Percentiles rank a stretch among this genome's conserved stretches.
Evolutionary conservation across 306 rosid genomes (phyloP).

Genomic region (Pterocarpus santalinus): DNA sequence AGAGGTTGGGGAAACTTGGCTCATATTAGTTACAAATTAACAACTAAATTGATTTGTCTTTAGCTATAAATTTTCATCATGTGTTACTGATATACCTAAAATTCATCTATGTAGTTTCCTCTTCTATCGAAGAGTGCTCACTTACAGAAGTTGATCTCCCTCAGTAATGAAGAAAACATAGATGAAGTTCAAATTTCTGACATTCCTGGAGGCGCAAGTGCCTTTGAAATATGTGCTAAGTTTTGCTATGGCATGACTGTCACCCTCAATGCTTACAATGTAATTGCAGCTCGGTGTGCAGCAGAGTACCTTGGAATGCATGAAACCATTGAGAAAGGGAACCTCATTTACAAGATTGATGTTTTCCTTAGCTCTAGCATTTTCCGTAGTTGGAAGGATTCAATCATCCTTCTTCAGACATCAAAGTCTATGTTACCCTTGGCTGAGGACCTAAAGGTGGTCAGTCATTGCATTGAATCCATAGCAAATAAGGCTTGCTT

Average conservation of each 20-base stretch:
- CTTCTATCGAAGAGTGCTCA: slow-evolving; percentile 89
- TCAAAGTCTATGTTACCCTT: slow-evolving; percentile 70
- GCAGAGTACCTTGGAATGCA: slow-evolving; percentile 96
- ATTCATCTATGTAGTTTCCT: slow-evolving; percentile 77
- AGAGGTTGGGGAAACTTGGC: slow-evolving; percentile 12
- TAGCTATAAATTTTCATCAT: slow-evolving; percentile 16
- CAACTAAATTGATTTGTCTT: slow-evolving; percentile 11
- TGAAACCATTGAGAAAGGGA: slow-evolving; percentile 87
- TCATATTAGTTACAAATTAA: slow-evolving; percentile 43
- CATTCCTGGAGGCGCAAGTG: slow-evolving; percentile 88
- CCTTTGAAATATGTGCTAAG: slow-evolving; percentile 95
- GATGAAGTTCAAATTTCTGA: slow-evolving; percentile 77
- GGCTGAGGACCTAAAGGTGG: slow-evolving; percentile 81
- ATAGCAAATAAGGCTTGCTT: slow-evolving; percentile 81
- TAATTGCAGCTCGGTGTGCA: slow-evolving; percentile 79
- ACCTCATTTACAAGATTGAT: slow-evolving; percentile 93
- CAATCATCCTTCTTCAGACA: slow-evolving; percentile 92
- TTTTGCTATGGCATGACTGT: slow-evolving; percentile 97
- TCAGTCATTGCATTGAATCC: slow-evolving; percentile 75
- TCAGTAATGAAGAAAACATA: slow-evolving; percentile 62
- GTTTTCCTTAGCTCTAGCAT: slow-evolving; percentile 91
- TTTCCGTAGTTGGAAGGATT: slow-evolving; percentile 98
- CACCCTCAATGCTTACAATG: slow-evolving; percentile 92
- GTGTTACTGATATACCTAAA: slow-evolving; percentile 41
- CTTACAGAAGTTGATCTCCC: slow-evolving; percentile 76